Evolutionary conservation across 2,329 filamentous ascomycete genomes (phyloP).

Genomic region (Xylariales sp.): DNA sequence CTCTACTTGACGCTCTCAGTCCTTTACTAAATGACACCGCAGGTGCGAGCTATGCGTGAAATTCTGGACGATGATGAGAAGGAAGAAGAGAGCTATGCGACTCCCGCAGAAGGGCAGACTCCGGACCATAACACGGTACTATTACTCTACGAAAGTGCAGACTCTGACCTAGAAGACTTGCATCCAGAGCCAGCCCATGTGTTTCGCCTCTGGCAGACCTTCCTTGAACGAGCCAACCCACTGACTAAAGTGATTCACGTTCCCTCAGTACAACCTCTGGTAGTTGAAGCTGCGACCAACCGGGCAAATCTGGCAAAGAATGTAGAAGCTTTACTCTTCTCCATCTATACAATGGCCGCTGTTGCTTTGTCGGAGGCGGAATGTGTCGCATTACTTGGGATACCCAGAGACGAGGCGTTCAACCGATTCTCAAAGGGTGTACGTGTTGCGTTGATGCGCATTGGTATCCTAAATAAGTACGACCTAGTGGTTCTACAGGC

Average conservation of each 20-base stretch:
- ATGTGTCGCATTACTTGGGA: conserved; percentile 47
- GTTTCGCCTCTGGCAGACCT: conserved; percentile 70
- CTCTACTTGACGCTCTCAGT: too few relatives aligned
- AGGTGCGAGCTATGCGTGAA: conserved; percentile 56
- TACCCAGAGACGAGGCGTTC: conserved; percentile 44
- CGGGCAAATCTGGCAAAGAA: conserved; percentile 51
- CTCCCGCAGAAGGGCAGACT: conserved; percentile 39
- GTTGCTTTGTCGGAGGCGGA: conserved; percentile 52
- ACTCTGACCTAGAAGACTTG: conserved; percentile 41
- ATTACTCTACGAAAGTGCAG: conserved; percentile 39
- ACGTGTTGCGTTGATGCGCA: conserved; percentile 43
- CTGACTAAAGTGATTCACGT: conserved; percentile 55
- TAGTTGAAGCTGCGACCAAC: conserved; percentile 58
- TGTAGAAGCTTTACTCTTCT: conserved; percentile 57
- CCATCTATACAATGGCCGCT: conserved; percentile 60
- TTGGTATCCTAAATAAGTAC: conserved; percentile 54
- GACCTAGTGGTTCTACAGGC: conserved; percentile 57
- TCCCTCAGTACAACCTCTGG: conserved; percentile 60
- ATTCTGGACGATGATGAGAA: conserved; percentile 52
- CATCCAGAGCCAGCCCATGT: conserved; percentile 63
- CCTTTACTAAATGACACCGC: background rate
- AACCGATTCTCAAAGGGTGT: conserved; percentile 48
- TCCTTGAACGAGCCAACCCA: conserved; percentile 70
- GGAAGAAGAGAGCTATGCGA: conserved; percentile 33
- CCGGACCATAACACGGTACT: conserved; percentile 51